A percentile compares a stretch with the other conserved stretches of the same genome.
Evolutionary conservation across 164 flowering plant species (phyloP).

Genomic region (Macadamia tetraphylla): DNA sequence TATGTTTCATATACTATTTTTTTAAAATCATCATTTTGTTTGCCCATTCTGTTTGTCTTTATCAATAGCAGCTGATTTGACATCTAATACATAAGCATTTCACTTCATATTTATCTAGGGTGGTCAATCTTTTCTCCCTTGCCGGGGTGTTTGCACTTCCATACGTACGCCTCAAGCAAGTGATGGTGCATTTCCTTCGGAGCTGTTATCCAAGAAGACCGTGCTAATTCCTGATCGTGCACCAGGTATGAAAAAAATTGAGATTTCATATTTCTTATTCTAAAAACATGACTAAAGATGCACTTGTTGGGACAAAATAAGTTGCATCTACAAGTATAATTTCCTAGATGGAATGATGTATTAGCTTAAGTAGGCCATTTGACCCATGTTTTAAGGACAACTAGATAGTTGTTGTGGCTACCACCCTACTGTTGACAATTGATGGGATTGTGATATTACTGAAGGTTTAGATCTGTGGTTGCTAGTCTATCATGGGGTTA

Average conservation of each 20-base stretch:
- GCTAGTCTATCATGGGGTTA: too few relatives aligned
- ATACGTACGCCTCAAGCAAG: slow-evolving; percentile 51
- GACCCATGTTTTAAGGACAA: too few relatives aligned
- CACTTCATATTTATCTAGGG: slow-evolving; percentile 12
- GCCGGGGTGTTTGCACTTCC: slow-evolving; percentile 40
- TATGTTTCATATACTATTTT: neutral
- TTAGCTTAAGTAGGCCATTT: too few relatives aligned
- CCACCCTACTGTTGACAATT: too few relatives aligned
- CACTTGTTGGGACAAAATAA: too few relatives aligned
- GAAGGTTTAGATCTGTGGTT: too few relatives aligned
- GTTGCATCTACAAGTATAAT: too few relatives aligned
- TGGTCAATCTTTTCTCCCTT: slow-evolving; percentile 17
- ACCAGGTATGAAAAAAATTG: slow-evolving; percentile 40
- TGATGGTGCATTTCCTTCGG: slow-evolving; percentile 48
- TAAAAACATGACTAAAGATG: too few relatives aligned
- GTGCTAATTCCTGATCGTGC: slow-evolving; percentile 38
- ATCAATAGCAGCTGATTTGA: neutral
- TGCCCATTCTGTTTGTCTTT: neutral
- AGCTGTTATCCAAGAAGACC: slow-evolving; percentile 42
- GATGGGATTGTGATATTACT: too few relatives aligned
- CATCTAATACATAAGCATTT: neutral
- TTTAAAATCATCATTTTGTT: neutral
- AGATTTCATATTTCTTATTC: too few relatives aligned
- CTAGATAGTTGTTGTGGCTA: too few relatives aligned
- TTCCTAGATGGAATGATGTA: too few relatives aligned